Evolutionary conservation across 306 rosid genomes (phyloP), one percentile per base, ranked within the genome.

Genomic region (Prunus mume): DNA sequence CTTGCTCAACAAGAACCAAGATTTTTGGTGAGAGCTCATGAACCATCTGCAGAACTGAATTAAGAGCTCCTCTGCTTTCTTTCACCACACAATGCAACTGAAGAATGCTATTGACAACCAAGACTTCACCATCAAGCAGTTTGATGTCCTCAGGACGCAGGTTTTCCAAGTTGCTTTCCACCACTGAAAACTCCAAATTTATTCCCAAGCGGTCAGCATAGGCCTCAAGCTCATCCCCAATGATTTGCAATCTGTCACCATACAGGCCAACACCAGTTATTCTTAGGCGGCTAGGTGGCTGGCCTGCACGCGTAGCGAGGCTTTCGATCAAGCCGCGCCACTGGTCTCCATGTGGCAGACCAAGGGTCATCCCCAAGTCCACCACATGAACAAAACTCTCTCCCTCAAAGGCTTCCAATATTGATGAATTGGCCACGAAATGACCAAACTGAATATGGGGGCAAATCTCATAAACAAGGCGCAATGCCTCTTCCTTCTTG

Each of bases 381-480:
- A 92, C 85, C 20, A 94, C 93, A 58, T 94, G 98, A 15, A 94
- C 83, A 52, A 77, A 89, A 89, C 87, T 84, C 88, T 91, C 88
- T 83, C 95, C 90, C 93, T 90, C 97, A 90, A 94, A 90, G 94
- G 93, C 98, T 94, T 94, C 98, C 89, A 92, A 77, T 85, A 94
- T 90, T 75, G 82, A 75, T 32, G 84, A 71, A 74, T 87, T 91
- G 70, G 95, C 96, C 51, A 91, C 90, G 78, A 84, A 91, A 75
- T 94, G 98, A 60, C 96, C 97, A 56, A 91, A 91, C n/a, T 87
- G 88, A 58, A 94, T 87, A 11, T 94, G 90, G 34, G 98, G 97
- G 75, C 92, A 90, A 34, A 82, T 87, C 18, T 90, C 91, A 64
- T 91, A 91, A 12, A 90, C 90, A 68, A 94, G 87, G 58, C 83